These are phyloP conservation scores for Pleochaeta shiraiana DNA, from an alignment of 2,329 filamentous ascomycete species.

Conservation along the genomic window DNA sequence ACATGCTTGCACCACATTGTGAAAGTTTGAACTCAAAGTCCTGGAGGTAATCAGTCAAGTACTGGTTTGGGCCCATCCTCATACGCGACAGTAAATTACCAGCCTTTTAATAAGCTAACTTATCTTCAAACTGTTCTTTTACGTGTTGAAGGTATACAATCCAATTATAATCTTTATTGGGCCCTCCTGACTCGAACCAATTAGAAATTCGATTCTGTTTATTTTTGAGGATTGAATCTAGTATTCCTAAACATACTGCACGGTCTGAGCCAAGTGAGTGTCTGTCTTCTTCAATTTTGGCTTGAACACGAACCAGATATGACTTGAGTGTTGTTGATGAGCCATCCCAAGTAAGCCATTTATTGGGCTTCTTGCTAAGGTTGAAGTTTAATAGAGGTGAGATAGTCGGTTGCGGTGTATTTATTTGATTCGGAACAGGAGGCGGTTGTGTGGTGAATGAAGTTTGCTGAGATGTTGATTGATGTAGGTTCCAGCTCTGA, in stretches of 20 bases:
- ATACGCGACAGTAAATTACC: not conserved
- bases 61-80: not conserved
- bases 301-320: not conserved
- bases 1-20: not conserved
- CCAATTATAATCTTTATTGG: not conserved
- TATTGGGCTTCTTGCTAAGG: too few relatives aligned
- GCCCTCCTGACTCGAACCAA: not conserved
- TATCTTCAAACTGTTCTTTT: not conserved
- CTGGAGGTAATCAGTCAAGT: not conserved
- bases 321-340: too few relatives aligned
- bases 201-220: not conserved
- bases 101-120: not conserved
- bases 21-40: not conserved
- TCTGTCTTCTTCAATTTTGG: not conserved
- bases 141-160: not conserved
- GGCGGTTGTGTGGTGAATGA: too few relatives aligned
- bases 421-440: too few relatives aligned
- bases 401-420: too few relatives aligned
- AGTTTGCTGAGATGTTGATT: too few relatives aligned
- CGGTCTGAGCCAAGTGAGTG: not conserved
- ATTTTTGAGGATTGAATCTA: not conserved
- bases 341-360: too few relatives aligned
- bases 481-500: too few relatives aligned
- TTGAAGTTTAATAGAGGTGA: too few relatives aligned
- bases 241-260: not conserved